Base-by-base conservation (phyloP, 257 asterid genomes). In the Nicotiana tabacum region DNA sequence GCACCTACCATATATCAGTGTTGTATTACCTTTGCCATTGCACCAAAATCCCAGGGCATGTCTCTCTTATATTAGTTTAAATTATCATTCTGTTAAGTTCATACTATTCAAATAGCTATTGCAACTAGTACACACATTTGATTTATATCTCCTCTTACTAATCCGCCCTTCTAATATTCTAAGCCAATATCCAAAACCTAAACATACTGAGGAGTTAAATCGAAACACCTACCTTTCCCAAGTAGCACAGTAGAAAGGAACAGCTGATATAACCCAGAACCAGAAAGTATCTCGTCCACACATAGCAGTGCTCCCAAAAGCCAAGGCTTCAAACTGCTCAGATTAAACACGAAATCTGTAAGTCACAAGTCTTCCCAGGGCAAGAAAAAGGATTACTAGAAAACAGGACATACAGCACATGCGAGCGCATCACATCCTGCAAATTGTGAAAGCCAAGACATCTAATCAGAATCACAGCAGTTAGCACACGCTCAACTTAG, bases 361-460 rank as follows among this genome's bases (percentile, higher is more conserved):
- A 33, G 81, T 21, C 55, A 61, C 55, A 65, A 66, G 37, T 64
- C 55, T 86, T 67, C 79, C 35, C 83, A 85, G 39, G 55, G 62
- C 39, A 37, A 77, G 83, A 76, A 64, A 77, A 84, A 27, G 46
- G 69, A 86, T 7, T 43, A 82, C 53, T 9, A 60, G 82, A 61
- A 81, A 70, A 69, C 62, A 29, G 61, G 83, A 87, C 98, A 84
- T 95, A 95, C 98, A 87, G 98, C 95, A 83, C 98, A 95, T 57
- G 94, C 98, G 84, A 95, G 98, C 80, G 98, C 98, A 88, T 95
- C 98, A 87, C 98, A 95, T 77, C 98, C 98, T 95, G 92, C 88
- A 88, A 80, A 81, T 82, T 82, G 62, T 82, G 58, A 46, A 81
- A 70, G 21, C 43, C 72, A 77, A 76, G 79, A 85, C 39, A 86